These are phyloP conservation scores for Coemansia sp. DNA, from an alignment of 192 early-diverging fungal species.

Conservation along the genomic window DNA sequence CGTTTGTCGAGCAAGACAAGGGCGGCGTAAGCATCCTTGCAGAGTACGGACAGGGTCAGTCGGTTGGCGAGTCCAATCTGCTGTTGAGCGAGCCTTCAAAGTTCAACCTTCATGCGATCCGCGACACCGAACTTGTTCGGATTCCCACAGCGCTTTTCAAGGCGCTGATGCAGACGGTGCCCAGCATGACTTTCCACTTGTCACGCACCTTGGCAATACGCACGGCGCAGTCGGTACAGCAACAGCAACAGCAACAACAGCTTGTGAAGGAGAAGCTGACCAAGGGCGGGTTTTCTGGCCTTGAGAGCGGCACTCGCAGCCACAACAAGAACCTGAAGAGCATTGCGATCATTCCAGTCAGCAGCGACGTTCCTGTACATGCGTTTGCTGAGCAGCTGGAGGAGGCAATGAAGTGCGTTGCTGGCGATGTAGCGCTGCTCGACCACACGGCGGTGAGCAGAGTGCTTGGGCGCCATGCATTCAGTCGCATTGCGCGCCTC, in stretches of 20 bases:
- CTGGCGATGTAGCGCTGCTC: slow-evolving; percentile 74
- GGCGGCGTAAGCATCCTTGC: slow-evolving; percentile 78
- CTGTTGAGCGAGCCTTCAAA: slow-evolving; percentile 70
- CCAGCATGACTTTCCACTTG: slow-evolving; percentile 90
- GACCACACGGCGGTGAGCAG: slow-evolving; percentile 77
- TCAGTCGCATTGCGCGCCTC: slow-evolving; percentile 87
- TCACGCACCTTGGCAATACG: slow-evolving; percentile 85
- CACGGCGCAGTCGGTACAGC: slow-evolving; percentile 56
- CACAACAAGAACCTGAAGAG: slow-evolving; percentile 96
- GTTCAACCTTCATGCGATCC: slow-evolving; percentile 94
- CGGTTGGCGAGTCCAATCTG: slow-evolving; percentile 93
- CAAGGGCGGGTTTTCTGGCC: background rate
- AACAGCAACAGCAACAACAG: slow-evolving; percentile 24
- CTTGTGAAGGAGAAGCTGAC: slow-evolving; percentile 10
- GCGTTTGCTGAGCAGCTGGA: slow-evolving; percentile 88
- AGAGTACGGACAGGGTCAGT: slow-evolving; percentile 95
- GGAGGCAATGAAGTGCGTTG: slow-evolving; percentile 67
- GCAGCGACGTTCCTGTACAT: slow-evolving; percentile 73
- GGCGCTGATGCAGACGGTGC: slow-evolving; percentile 83
- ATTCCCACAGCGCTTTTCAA: slow-evolving; percentile 96
- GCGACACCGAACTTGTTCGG: slow-evolving; percentile 93
- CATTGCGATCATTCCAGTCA: slow-evolving; percentile 90
- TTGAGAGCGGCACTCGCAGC: slow-evolving; percentile 58
- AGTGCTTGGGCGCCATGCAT: slow-evolving; percentile 89
- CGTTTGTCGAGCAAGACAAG: slow-evolving; percentile 68